phyloP scores from a whole-genome alignment of 345 rosid genomes.

The Eucalyptus guilfoylei region DNA sequence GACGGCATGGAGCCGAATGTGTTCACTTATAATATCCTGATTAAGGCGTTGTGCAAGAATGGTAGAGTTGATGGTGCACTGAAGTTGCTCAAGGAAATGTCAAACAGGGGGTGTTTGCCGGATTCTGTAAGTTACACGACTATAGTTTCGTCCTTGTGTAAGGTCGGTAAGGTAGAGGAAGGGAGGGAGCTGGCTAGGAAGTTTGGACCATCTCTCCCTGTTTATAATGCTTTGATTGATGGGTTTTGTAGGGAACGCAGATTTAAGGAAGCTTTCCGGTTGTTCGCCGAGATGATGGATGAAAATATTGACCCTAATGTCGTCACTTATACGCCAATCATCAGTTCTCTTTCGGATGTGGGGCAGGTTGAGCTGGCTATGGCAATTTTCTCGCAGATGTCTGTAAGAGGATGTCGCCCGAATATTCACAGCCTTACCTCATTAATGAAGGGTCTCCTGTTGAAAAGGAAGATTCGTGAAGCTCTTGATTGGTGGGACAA shows the following conservation, averaged over 20 bases:
- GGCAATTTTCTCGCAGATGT: slow-evolving; percentile 57
- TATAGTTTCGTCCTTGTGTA: slow-evolving; percentile 67
- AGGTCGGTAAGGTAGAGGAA: slow-evolving; percentile 52
- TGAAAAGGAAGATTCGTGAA: slow-evolving; percentile 33
- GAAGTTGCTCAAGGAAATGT: slow-evolving; percentile 70
- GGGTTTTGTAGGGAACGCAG: slow-evolving; percentile 48
- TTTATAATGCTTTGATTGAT: slow-evolving; percentile 62
- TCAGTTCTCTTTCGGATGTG: slow-evolving; percentile 38
- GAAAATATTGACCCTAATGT: slow-evolving; percentile 51
- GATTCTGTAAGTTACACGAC: slow-evolving; percentile 80
- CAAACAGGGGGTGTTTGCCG: slow-evolving; percentile 51
- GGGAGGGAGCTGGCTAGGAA: slow-evolving; percentile 45
- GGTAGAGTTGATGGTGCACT: slow-evolving; percentile 60
- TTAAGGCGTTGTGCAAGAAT: slow-evolving; percentile 86
- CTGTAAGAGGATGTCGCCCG: slow-evolving; percentile 59
- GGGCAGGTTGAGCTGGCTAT: slow-evolving; percentile 45
- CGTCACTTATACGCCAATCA: slow-evolving; percentile 58
- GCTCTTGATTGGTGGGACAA: slow-evolving; percentile 51
- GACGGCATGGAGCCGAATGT: slow-evolving; percentile 78
- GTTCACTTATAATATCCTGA: slow-evolving; percentile 66
- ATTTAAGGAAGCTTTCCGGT: slow-evolving; percentile 34
- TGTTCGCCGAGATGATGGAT: slow-evolving; percentile 41
- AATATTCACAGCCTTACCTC: slow-evolving; percentile 59
- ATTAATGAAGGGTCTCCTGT: slow-evolving; percentile 59
- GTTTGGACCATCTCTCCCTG: slow-evolving; percentile 38